These are phyloP conservation scores for Hagleromyces aurorensis DNA, from an alignment of 805 yeast species.

Conservation along the genomic window DNA sequence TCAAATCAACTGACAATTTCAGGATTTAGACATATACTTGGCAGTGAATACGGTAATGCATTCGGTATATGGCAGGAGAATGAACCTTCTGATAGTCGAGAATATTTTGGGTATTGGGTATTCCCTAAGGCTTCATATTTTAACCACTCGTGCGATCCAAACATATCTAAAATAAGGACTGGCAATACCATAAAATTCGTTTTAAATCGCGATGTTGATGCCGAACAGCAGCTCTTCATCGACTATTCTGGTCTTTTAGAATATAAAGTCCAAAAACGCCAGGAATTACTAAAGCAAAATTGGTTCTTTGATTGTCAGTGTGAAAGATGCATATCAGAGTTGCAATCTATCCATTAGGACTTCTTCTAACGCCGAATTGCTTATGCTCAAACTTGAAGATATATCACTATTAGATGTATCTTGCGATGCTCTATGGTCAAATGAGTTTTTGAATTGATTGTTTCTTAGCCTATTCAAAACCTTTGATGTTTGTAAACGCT, in stretches of 20 bases:
- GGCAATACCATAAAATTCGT: conserved; percentile 34
- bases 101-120: conserved; percentile 52
- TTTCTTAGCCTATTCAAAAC: conserved; percentile 12
- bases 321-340: conserved; percentile 34
- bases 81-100: conserved; percentile 38
- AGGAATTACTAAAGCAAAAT: conserved; percentile 35
- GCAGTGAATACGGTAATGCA: conserved; percentile 57
- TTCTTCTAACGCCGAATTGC: conserved; percentile 37
- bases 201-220: conserved; percentile 33
- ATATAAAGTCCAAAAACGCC: conserved; percentile 38
- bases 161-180: conserved; percentile 38
- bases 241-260: conserved; percentile 46
- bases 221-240: conserved; percentile 48
- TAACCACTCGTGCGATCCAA: conserved; percentile 61
- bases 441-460: too few species aligned
- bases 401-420: conserved; percentile 24
- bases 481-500: conserved; percentile 24
- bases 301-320: conserved; percentile 60
- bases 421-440: too few species aligned
- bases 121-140: conserved; percentile 59
- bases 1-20: conserved; percentile 34
- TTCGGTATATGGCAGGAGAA: conserved; percentile 58
- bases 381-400: conserved; percentile 33
- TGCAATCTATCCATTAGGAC: conserved; percentile 33
- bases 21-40: conserved; percentile 41